These are phyloP conservation scores for Circinella minor DNA, from an alignment of 371 early-diverging fungal genomes.

Conservation along the genomic window DNA sequence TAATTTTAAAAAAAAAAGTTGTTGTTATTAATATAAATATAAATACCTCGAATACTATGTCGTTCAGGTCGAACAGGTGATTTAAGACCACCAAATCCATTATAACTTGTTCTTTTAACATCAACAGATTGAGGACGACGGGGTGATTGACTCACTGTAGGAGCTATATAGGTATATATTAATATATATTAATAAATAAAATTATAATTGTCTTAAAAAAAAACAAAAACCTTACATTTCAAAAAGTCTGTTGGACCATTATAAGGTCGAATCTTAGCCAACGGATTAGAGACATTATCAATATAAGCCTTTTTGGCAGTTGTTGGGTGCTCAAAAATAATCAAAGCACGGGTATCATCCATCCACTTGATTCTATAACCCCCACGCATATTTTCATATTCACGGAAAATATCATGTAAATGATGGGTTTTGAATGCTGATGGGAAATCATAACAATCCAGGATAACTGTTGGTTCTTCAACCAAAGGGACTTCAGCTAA, in stretches of 20 bases:
- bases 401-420: constrained; percentile 58
- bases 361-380: constrained; percentile 80
- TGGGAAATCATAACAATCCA: constrained; percentile 60
- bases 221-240: constrained; percentile 11
- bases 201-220: no score
- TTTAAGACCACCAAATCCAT: constrained; percentile 12
- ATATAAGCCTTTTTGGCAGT: constrained; percentile 45
- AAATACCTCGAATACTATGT: constrained; percentile 18
- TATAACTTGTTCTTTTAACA: constrained; percentile 15
- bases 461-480: constrained; percentile 49
- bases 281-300: constrained; percentile 33
- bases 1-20: no score
- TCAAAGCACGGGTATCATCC: constrained; percentile 72
- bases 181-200: neutral
- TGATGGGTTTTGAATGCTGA: constrained; percentile 57
- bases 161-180: neutral
- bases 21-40: no score
- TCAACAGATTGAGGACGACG: constrained; percentile 24
- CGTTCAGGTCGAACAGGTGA: constrained; percentile 14
- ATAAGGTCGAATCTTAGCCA: constrained; percentile 35
- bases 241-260: constrained; percentile 27
- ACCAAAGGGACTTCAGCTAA: constrained; percentile 42
- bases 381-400: constrained; percentile 63
- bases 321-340: constrained; percentile 70
- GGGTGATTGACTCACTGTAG: constrained; percentile 15